Evolutionary conservation across 179 eudicot species (phyloP).

Genomic region (Silene noctiflora): DNA sequence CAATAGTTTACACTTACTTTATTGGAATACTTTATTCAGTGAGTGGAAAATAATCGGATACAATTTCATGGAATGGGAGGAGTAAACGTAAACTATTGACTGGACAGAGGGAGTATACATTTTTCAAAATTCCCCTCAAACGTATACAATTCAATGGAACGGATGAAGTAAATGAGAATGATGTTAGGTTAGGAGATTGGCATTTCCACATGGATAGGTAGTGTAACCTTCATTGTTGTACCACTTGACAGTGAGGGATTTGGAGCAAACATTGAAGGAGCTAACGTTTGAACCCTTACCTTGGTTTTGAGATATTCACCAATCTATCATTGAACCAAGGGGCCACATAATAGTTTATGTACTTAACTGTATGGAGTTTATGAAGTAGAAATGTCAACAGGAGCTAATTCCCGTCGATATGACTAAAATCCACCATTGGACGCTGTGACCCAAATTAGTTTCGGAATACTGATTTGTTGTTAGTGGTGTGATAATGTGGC

Average conservation of each 20-base stretch:
- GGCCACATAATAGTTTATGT: too few relatives aligned
- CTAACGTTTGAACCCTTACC: background rate
- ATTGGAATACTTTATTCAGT: too few relatives aligned
- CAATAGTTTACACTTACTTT: too few relatives aligned
- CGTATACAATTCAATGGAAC: background rate
- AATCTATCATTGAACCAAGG: background rate
- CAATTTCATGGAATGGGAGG: too few relatives aligned
- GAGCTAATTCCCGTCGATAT: background rate
- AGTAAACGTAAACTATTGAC: too few relatives aligned
- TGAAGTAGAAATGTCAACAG: background rate
- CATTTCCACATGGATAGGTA: background rate
- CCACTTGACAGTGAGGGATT: background rate
- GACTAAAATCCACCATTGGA: background rate
- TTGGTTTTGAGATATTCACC: background rate
- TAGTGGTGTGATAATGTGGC: background rate
- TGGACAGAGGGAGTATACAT: too few relatives aligned
- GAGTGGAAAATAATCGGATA: too few relatives aligned
- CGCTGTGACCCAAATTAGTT: background rate
- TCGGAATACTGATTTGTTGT: background rate
- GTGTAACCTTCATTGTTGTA: background rate
- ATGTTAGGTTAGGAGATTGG: background rate
- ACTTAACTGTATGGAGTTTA: too few relatives aligned
- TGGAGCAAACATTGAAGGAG: background rate
- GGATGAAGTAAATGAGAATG: background rate
- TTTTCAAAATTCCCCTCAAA: too few relatives aligned